These are phyloP conservation scores for Mimosa pudica DNA, from an alignment of 306 rosid species.

Conservation along the genomic window DNA sequence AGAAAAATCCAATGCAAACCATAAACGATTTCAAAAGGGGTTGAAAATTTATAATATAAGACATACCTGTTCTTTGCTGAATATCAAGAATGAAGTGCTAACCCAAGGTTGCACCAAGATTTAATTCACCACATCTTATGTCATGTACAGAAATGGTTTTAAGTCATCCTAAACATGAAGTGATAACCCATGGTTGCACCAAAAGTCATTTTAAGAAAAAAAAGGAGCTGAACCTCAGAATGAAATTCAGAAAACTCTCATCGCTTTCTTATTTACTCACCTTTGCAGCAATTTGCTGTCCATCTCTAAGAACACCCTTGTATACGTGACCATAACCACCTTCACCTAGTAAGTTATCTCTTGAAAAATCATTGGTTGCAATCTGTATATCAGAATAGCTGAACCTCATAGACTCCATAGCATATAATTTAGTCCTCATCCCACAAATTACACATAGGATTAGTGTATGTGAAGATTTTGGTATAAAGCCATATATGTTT, in stretches of 20 bases:
- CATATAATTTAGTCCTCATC: slow-evolving; percentile 56
- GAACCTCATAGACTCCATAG: slow-evolving; percentile 64
- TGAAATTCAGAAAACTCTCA: slow-evolving; percentile 79
- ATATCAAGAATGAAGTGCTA: no score
- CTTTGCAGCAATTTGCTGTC: slow-evolving; percentile 83
- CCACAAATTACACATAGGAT: slow-evolving; percentile 77
- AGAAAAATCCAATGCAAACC: no score
- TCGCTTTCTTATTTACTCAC: slow-evolving; percentile 75
- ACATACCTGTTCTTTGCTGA: no score
- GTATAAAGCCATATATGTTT: slow-evolving; percentile 34
- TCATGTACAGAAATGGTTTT: no score
- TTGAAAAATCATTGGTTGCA: slow-evolving; percentile 70
- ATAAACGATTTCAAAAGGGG: no score
- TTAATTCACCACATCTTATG: no score
- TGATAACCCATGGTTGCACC: no score
- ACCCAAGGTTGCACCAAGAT: no score
- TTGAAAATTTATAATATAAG: no score
- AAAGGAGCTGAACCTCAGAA: slow-evolving; percentile 53
- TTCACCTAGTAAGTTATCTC: slow-evolving; percentile 80
- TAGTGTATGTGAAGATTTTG: slow-evolving; percentile 55
- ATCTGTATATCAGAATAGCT: slow-evolving; percentile 57
- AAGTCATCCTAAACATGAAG: no score
- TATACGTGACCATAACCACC: slow-evolving; percentile 86
- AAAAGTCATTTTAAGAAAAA: no score
- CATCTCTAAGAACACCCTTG: slow-evolving; percentile 68